These are phyloP conservation scores for Phytophthora constricta DNA, from an alignment of 352 stramenopile species.

Conservation along the genomic window DNA sequence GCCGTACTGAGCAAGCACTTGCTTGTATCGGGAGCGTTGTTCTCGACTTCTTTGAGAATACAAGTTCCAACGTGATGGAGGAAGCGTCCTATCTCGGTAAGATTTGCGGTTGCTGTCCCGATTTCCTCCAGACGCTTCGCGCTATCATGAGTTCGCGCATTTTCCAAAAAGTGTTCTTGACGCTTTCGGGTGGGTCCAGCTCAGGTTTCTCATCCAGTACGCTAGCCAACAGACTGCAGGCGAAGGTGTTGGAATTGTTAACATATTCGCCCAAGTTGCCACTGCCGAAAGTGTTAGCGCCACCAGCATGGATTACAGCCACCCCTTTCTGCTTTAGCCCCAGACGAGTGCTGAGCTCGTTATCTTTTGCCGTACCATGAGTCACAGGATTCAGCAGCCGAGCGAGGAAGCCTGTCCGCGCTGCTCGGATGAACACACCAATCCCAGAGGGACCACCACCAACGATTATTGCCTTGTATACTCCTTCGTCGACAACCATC, in stretches of 20 bases:
- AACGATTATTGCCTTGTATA: conserved; percentile 81
- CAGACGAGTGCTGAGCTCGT: conserved; percentile 43
- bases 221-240: conserved; percentile 71
- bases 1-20: conserved; percentile 60
- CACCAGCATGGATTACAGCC: conserved; percentile 67
- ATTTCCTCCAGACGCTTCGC: conserved; percentile 64
- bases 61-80: conserved; percentile 57
- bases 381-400: conserved; percentile 55
- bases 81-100: conserved; percentile 75
- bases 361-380: conserved; percentile 51
- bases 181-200: conserved; percentile 73
- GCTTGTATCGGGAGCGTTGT: conserved; percentile 43
- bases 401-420: conserved; percentile 61
- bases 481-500: conserved; percentile 33
- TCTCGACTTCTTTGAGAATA: conserved; percentile 52
- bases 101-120: conserved; percentile 51
- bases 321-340: conserved; percentile 63
- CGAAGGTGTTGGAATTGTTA: conserved; percentile 91
- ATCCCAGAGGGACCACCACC: conserved; percentile 75
- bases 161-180: conserved; percentile 82
- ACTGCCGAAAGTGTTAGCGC: conserved; percentile 56
- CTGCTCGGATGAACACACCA: conserved; percentile 78
- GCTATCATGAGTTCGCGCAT: conserved; percentile 50
- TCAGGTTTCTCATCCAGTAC: conserved; percentile 83
- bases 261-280: conserved; percentile 80